A percentile compares a stretch with the other conserved stretches of the same genome.
Conservation (phyloP, 176 grass and related monocot genomes). For the Oryza longistaminata region DNA sequence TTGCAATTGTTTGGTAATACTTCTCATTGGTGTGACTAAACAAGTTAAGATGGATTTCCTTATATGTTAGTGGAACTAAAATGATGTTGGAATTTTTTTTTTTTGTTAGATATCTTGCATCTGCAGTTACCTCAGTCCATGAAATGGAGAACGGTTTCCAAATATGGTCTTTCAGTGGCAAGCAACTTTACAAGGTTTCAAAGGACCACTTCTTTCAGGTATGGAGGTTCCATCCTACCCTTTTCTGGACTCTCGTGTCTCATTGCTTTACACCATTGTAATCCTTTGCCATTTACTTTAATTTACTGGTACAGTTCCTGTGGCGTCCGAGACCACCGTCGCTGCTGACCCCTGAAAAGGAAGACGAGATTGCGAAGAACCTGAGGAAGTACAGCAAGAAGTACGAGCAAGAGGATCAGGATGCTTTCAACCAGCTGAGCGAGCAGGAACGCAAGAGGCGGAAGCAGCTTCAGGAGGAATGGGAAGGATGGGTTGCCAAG, state of each 20-base stretch:
- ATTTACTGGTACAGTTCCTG: conserved; percentile 52
- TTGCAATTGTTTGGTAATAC: not conserved
- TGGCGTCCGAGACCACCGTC: conserved; percentile 75
- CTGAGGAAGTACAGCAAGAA: conserved; percentile 86
- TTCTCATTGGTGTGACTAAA: not conserved
- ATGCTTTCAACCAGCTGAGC: conserved; percentile 56
- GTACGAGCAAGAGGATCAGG: conserved; percentile 81
- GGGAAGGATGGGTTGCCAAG: conserved; percentile 70
- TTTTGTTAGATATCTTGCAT: conserved; percentile 63
- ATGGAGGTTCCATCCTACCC: not conserved
- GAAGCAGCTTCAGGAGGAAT: conserved; percentile 69
- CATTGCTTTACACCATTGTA: not conserved
- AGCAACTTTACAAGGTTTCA: conserved; percentile 78
- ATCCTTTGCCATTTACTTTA: conserved; percentile 3
- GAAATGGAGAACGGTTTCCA: conserved; percentile 96
- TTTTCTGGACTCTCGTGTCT: not conserved
- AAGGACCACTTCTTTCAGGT: conserved; percentile 99
- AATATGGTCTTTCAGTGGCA: conserved; percentile 87
- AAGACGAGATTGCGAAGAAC: conserved; percentile 70
- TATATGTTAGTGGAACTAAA: not conserved
- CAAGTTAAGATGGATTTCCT: not conserved
- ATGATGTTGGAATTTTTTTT: not conserved
- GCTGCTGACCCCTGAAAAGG: conserved; percentile 60
- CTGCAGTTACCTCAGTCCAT: conserved; percentile 84
- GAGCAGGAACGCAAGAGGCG: conserved; percentile 77